Evolutionary conservation across 2,329 filamentous ascomycete species (phyloP).

Genomic region (Penicillium sp.): DNA sequence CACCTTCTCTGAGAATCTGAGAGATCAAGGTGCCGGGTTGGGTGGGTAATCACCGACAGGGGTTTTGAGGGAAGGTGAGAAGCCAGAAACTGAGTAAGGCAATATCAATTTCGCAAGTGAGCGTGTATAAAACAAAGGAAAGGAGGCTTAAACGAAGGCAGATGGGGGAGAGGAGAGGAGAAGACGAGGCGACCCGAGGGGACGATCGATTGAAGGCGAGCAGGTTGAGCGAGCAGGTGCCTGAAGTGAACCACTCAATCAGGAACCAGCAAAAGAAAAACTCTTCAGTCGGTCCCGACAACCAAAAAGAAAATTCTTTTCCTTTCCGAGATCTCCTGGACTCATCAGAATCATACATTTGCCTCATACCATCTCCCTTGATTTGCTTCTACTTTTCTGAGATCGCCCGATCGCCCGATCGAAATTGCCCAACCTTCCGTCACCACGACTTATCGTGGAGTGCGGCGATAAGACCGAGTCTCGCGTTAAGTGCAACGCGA

Average conservation of each 20-base stretch:
- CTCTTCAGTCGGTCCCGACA: conserved; percentile 14
- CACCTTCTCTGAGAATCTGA: background rate
- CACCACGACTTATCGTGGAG: conserved; percentile 12
- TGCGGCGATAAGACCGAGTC: conserved; percentile 23
- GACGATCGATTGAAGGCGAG: background rate
- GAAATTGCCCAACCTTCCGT: background rate
- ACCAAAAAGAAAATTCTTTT: background rate
- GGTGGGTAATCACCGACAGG: background rate
- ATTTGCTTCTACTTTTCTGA: background rate
- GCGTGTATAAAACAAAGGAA: background rate
- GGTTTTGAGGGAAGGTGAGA: background rate
- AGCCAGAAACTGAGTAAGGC: background rate
- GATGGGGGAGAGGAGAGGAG: background rate
- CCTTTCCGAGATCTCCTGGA: conserved; percentile 8
- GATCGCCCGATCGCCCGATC: background rate
- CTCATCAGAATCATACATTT: background rate
- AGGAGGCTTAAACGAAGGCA: background rate
- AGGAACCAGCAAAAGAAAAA: conserved; percentile 21
- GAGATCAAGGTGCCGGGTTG: background rate
- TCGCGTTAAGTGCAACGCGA: conserved; percentile 48
- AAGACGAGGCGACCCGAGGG: background rate
- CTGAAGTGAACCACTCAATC: conserved; percentile 12
- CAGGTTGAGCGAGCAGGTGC: conserved; percentile 23
- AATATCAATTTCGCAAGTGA: background rate
- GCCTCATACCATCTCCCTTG: conserved; percentile 4